A percentile compares a stretch with the other conserved stretches of the same genome.
Evolutionary conservation across 2,329 filamentous ascomycete species (phyloP).

Genomic region (Amphichorda felina): DNA sequence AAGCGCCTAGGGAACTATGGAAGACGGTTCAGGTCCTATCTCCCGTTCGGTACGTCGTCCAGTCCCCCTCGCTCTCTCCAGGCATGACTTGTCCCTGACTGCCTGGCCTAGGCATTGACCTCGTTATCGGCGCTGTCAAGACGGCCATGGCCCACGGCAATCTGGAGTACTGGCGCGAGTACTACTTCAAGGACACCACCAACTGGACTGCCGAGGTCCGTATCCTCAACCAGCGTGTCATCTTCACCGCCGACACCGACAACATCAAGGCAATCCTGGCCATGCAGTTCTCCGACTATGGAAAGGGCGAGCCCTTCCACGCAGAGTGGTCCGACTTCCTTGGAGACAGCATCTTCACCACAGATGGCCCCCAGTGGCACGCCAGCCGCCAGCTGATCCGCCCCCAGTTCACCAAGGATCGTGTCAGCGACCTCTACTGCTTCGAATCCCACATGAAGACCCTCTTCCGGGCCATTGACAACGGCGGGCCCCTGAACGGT

Average conservation of each 20-base stretch:
- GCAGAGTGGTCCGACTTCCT: constrained; percentile 64
- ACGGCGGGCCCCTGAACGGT: constrained; percentile 43
- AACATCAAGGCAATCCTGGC: constrained; percentile 90
- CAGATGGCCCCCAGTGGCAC: constrained; percentile 72
- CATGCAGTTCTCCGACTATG: constrained; percentile 73
- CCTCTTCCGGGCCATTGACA: constrained; percentile 56
- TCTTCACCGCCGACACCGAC: constrained; percentile 74
- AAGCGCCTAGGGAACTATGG: constrained; percentile 31
- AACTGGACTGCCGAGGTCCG: constrained; percentile 49
- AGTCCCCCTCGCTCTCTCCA: not conserved
- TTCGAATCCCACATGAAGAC: constrained; percentile 71
- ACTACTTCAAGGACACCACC: constrained; percentile 28
- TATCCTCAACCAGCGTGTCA: constrained; percentile 41
- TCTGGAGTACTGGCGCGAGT: constrained; percentile 46
- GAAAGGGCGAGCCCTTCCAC: constrained; percentile 69
- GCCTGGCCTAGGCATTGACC: constrained; percentile 41
- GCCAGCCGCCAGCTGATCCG: constrained; percentile 69
- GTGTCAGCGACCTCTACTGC: constrained; percentile 68
- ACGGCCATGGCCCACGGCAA: constrained; percentile 41
- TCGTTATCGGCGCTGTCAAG: constrained; percentile 45
- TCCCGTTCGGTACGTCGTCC: constrained; percentile 32
- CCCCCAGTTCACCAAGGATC: constrained; percentile 78
- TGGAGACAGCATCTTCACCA: constrained; percentile 65
- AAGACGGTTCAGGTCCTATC: constrained; percentile 17
- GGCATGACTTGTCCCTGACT: not conserved